Evolutionary conservation across 352 stramenopile species (phyloP).

Genomic region (Elongisporangium undulatum): DNA sequence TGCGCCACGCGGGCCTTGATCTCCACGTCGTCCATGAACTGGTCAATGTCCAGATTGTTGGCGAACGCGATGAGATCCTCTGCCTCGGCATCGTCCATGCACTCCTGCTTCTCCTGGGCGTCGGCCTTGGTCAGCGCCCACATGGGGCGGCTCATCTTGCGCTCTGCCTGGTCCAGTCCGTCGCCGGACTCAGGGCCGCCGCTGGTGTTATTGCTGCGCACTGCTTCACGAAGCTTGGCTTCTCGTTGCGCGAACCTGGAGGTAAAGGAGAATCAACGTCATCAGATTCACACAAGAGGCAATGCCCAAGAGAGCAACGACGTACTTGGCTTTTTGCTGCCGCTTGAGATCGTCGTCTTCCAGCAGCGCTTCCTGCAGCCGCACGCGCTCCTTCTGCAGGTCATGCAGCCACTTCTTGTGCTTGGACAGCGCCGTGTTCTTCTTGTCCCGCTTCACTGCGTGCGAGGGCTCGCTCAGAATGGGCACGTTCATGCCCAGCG

Average conservation of each 20-base stretch:
- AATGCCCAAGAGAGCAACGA: neutral
- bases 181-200: constrained; percentile 6
- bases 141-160: constrained; percentile 62
- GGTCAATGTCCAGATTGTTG: constrained; percentile 91
- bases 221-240: constrained; percentile 64
- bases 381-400: constrained; percentile 88
- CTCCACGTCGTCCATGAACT: constrained; percentile 93
- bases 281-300: neutral
- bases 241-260: constrained; percentile 73
- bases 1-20: constrained; percentile 76
- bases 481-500: constrained; percentile 74
- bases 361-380: constrained; percentile 74
- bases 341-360: constrained; percentile 73
- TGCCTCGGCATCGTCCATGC: constrained; percentile 75
- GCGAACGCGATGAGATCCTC: constrained; percentile 93
- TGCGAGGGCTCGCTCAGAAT: constrained; percentile 71
- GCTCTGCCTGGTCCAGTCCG: constrained; percentile 13
- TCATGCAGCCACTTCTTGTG: constrained; percentile 93
- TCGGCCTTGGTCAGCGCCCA: constrained; percentile 90
- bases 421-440: constrained; percentile 89
- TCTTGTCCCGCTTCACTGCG: constrained; percentile 84
- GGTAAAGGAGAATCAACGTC: neutral
- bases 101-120: constrained; percentile 71
- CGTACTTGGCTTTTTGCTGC: constrained; percentile 52
- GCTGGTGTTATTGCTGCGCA: constrained; percentile 33